These are phyloP conservation scores for Collybia nuda DNA, from an alignment of 768 basidiomycete genomes.

Conservation along the genomic window DNA sequence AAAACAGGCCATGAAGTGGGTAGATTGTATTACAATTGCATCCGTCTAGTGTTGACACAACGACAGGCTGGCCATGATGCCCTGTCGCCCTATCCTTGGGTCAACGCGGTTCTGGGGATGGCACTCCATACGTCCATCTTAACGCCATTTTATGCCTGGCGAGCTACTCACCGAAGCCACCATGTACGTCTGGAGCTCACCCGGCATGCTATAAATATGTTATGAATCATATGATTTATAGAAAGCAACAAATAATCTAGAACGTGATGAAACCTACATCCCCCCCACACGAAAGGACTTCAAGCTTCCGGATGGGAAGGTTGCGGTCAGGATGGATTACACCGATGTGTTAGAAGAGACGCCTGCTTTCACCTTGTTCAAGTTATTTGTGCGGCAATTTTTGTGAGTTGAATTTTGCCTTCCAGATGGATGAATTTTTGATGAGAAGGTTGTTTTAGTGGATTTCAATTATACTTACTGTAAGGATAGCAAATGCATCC, in stretches of 20 bases:
- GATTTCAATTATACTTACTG: conserved; percentile 47
- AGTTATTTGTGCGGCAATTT: conserved; percentile 47
- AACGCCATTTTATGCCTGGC: conserved; percentile 68
- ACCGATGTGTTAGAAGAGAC: conserved; percentile 49
- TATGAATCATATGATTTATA: conserved; percentile 9
- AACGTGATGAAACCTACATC: conserved; percentile 73
- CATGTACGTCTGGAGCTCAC: conserved; percentile 46
- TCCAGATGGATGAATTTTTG: background rate
- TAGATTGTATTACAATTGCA: background rate
- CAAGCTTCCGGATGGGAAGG: conserved; percentile 40
- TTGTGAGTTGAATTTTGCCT: conserved; percentile 30
- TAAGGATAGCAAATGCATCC: conserved; percentile 17
- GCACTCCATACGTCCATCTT: conserved; percentile 44
- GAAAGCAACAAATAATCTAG: conserved; percentile 53
- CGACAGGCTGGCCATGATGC: conserved; percentile 51
- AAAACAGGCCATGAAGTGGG: conserved; percentile 43
- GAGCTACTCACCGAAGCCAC: conserved; percentile 59
- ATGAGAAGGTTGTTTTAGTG: conserved; percentile 23
- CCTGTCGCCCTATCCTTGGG: conserved; percentile 34
- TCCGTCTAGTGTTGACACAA: background rate
- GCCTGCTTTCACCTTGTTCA: conserved; percentile 49
- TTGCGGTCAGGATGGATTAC: conserved; percentile 43
- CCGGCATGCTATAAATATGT: background rate
- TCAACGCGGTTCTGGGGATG: conserved; percentile 41
- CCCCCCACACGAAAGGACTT: conserved; percentile 44